Percentiles rank a stretch among this genome's conserved stretches.
These are phyloP conservation scores for Candida sp. DNA, from an alignment of 1,139 yeast species.

Conservation along the genomic window DNA sequence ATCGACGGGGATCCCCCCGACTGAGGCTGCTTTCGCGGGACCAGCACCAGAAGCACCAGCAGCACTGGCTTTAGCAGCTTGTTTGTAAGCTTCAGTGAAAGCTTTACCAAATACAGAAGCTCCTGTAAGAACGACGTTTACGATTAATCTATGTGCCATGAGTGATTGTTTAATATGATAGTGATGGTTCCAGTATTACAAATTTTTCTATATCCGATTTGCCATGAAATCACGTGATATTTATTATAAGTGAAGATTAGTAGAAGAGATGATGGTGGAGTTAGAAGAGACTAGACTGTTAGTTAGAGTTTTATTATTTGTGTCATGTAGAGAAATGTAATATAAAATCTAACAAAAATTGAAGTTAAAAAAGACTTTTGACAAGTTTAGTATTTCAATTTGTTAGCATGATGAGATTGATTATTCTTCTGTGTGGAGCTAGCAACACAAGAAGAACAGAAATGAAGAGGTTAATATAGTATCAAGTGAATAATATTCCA, in stretches of 20 bases:
- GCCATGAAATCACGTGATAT: not conserved
- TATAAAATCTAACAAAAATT: no score
- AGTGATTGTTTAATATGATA: slow-evolving; percentile 1
- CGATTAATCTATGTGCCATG: slow-evolving; percentile 88
- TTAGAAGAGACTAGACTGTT: not conserved
- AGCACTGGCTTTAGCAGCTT: slow-evolving; percentile 87
- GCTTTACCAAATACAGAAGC: slow-evolving; percentile 96
- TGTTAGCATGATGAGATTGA: no score
- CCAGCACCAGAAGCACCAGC: slow-evolving; percentile 52
- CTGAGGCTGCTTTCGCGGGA: slow-evolving; percentile 43
- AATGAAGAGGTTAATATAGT: no score
- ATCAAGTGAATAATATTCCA: no score
- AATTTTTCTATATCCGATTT: not conserved
- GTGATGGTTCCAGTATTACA: not conserved
- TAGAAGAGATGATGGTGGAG: not conserved
- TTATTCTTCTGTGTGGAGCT: no score
- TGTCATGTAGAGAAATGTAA: no score
- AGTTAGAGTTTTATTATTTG: no score
- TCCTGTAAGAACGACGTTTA: slow-evolving; percentile 89
- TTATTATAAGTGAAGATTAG: no score
- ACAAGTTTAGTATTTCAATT: no score
- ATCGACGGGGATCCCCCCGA: slow-evolving; percentile 79
- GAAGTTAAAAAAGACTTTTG: no score
- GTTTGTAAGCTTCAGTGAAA: slow-evolving; percentile 94
- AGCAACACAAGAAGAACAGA: no score